phyloP scores from a whole-genome alignment of 768 basidiomycete species.

The Lanmaoa pseudosensibilis region DNA sequence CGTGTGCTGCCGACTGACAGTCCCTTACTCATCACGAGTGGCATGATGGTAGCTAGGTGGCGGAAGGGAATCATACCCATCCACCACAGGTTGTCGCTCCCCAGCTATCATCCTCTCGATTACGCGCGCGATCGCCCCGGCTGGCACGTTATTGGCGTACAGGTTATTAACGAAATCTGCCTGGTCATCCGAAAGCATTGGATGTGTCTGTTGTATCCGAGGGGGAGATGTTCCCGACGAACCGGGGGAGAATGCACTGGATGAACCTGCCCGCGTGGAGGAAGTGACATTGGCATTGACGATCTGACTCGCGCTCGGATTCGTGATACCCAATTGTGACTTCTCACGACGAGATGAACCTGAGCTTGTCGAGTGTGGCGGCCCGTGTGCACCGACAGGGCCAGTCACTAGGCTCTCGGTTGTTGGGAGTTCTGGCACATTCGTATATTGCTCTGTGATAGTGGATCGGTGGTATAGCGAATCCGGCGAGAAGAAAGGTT shows the following conservation, averaged over 20 bases:
- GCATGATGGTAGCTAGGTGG: slow-evolving; percentile 17
- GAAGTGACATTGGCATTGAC: too few relatives aligned
- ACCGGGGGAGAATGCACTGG: too few relatives aligned
- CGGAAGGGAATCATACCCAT: slow-evolving; percentile 8
- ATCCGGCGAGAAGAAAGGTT: slow-evolving; percentile 3
- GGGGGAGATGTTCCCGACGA: too few relatives aligned
- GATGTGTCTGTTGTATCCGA: too few relatives aligned
- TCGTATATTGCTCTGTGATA: background rate
- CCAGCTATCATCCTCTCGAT: slow-evolving; percentile 23
- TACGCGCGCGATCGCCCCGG: slow-evolving; percentile 16
- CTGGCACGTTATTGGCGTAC: slow-evolving; percentile 15
- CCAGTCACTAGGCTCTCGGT: background rate
- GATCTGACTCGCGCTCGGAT: too few relatives aligned
- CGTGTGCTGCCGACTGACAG: too few relatives aligned
- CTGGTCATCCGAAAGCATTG: slow-evolving; percentile 12
- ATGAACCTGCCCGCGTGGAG: too few relatives aligned
- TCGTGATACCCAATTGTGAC: too few relatives aligned
- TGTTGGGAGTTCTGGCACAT: background rate
- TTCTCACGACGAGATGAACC: too few relatives aligned
- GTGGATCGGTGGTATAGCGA: background rate
- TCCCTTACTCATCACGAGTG: background rate
- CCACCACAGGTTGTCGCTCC: slow-evolving; percentile 7
- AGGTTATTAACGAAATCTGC: slow-evolving; percentile 20
- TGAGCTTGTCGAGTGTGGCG: background rate
- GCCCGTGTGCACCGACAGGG: background rate